Evolutionary conservation across 345 rosid species (phyloP), one percentile per base, ranked within the genome.

Genomic region (Iberis pinnata): DNA sequence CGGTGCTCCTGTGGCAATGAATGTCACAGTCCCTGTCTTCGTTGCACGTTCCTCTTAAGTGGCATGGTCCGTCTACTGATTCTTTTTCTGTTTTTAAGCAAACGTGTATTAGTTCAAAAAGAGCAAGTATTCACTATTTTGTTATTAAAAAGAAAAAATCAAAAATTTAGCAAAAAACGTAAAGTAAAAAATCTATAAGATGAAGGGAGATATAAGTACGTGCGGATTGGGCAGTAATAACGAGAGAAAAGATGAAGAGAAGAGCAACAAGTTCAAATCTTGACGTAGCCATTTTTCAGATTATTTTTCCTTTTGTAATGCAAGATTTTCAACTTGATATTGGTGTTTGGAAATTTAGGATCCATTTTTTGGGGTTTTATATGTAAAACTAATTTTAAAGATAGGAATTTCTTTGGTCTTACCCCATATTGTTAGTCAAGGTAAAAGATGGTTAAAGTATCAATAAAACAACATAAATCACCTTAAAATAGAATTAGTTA

Each of bases 21-120:
- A 2, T 11, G 51, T 60, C 41, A 11, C 70, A 66, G 49, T 66
- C 70, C 2, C 42, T 27, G 37, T 66, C 65, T 10, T 0, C 6
- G 0, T 18, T 14, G 43, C 70, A 66, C 2, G 70, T 58, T 58
- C 70, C 70, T 58, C 70, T 66, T 31, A 66, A 58, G 16, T 15
- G 43, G 41, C 70, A 66, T 6, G 70, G 70, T 58, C 70, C 70
- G 8, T 66, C 70, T 12, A 2, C 44, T 19, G 6, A 2, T 1
- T 66, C 65, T 2, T 25, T 57, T 36, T 58, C 64, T 58, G 53
- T 9, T 19, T 39, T 39, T 31, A 7, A 26, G n/a, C n/a, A n/a
- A n/a, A n/a, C n/a, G n/a, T n/a, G n/a, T n/a, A n/a, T n/a, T n/a
- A n/a, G n/a, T n/a, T n/a, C n/a, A n/a, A n/a, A n/a, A n/a, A n/a